Conservation (phyloP, 2,329 filamentous ascomycete genomes). For the Leptographium lundbergii region DNA sequence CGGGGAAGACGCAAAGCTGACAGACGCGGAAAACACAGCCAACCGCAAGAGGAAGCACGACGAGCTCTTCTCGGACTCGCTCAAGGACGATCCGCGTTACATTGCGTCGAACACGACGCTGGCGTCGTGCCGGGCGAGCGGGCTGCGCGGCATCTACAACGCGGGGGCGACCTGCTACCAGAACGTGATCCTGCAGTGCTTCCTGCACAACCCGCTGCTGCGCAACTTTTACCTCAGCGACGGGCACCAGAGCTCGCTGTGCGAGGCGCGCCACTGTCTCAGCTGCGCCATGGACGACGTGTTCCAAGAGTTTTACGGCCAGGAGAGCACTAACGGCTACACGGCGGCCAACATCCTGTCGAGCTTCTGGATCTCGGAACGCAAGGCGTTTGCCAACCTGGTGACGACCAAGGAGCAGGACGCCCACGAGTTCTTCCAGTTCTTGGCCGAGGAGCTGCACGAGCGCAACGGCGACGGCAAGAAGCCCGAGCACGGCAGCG, state of each 20-base stretch:
- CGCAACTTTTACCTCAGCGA: conserved; percentile 87
- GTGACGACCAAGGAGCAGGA: conserved; percentile 94
- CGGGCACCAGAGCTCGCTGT: conserved; percentile 70
- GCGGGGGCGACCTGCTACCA: conserved; percentile 98
- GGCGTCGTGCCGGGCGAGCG: conserved; percentile 56
- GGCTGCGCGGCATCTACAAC: conserved; percentile 87
- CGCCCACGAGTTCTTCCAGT: conserved; percentile 94
- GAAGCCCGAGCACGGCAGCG: conserved; percentile 43
- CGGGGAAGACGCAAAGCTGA: not conserved
- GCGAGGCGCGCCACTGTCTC: conserved; percentile 48
- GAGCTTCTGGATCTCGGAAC: conserved; percentile 79
- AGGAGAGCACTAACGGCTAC: conserved; percentile 76
- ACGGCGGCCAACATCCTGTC: conserved; percentile 81
- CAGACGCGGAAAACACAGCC: conserved; percentile 15
- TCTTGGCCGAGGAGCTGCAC: conserved; percentile 83
- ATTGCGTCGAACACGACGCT: conserved; percentile 67
- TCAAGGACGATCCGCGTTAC: conserved; percentile 62
- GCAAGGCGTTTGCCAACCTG: conserved; percentile 57
- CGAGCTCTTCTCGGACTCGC: conserved; percentile 50
- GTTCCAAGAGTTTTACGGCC: conserved; percentile 57
- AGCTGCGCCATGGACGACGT: conserved; percentile 63
- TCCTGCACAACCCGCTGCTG: conserved; percentile 86
- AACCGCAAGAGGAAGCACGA: conserved; percentile 65
- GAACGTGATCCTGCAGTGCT: conserved; percentile 85
- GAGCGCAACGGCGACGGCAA: conserved; percentile 64